phyloP scores from a whole-genome alignment of 2,329 filamentous ascomycete species.

The Aspergillus spinulosporus region DNA sequence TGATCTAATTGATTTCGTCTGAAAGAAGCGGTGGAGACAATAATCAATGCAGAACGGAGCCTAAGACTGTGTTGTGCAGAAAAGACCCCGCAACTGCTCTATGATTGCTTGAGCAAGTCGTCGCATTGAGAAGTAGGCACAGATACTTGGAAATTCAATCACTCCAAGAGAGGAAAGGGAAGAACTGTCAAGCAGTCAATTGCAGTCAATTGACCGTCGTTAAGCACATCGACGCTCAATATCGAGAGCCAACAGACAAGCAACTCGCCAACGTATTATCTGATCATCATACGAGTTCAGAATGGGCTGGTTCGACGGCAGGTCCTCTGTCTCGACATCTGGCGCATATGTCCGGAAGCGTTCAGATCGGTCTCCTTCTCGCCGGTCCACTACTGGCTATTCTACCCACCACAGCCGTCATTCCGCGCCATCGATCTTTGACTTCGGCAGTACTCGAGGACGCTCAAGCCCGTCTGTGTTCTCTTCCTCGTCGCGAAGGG shows the following conservation, averaged over 20 bases:
- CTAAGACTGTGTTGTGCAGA: conserved; percentile 24
- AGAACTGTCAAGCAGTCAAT: neutral
- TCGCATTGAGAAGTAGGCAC: conserved; percentile 6
- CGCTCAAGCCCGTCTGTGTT: conserved; percentile 50
- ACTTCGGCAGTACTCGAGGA: conserved; percentile 36
- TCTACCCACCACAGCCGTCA: conserved; percentile 41
- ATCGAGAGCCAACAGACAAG: neutral
- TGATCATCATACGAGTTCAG: conserved; percentile 11
- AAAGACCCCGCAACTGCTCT: conserved; percentile 20
- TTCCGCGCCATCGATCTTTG: conserved; percentile 51
- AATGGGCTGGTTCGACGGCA: conserved; percentile 52
- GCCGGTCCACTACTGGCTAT: conserved; percentile 33
- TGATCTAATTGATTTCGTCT: neutral
- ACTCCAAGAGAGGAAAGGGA: neutral
- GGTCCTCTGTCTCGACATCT: conserved; percentile 30
- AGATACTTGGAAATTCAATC: neutral
- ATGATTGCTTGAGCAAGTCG: conserved; percentile 18
- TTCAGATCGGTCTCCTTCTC: conserved; percentile 38
- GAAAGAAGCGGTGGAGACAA: conserved; percentile 20
- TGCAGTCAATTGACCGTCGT: neutral
- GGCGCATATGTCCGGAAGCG: conserved; percentile 32
- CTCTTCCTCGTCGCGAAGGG: conserved; percentile 73
- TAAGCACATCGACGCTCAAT: neutral
- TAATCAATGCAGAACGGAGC: conserved; percentile 17
- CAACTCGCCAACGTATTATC: neutral